Percentiles rank a stretch among this genome's conserved stretches.
Conservation (phyloP, 2,329 filamentous ascomycete genomes). For the Colletotrichum noveboracense region DNA sequence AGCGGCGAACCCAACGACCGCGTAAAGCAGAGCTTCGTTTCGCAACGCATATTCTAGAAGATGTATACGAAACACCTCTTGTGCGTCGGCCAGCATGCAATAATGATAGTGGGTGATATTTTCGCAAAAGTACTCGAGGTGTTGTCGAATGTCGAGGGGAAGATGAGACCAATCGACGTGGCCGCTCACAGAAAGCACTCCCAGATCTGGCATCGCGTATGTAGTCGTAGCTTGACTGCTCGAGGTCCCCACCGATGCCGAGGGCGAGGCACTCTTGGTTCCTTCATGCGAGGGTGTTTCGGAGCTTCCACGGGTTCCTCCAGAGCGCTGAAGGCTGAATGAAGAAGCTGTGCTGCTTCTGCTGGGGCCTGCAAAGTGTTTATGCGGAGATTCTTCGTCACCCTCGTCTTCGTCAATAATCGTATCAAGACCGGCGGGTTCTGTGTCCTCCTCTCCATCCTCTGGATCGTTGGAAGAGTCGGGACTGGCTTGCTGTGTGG, state of each 20-base stretch:
- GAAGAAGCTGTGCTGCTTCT: slow-evolving; percentile 44
- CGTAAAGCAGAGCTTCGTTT: slow-evolving; percentile 82
- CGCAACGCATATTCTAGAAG: slow-evolving; percentile 75
- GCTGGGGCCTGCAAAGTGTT: slow-evolving; percentile 30
- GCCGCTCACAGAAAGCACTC: slow-evolving; percentile 18
- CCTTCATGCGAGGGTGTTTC: slow-evolving; percentile 59
- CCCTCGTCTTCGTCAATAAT: slow-evolving; percentile 62
- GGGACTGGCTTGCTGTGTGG: slow-evolving; percentile 50
- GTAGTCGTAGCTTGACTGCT: slow-evolving; percentile 37
- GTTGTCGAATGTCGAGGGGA: slow-evolving; percentile 74
- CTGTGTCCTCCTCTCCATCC: slow-evolving; percentile 47
- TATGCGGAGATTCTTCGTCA: slow-evolving; percentile 20
- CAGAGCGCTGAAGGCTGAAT: slow-evolving; percentile 36
- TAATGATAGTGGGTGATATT: slow-evolving; percentile 86
- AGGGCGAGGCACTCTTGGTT: slow-evolving; percentile 57
- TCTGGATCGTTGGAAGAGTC: slow-evolving; percentile 60
- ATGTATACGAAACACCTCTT: slow-evolving; percentile 75
- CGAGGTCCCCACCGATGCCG: slow-evolving; percentile 50
- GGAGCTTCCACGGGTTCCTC: slow-evolving; percentile 49
- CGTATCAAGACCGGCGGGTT: slow-evolving; percentile 48
- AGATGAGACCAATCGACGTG: slow-evolving; percentile 61
- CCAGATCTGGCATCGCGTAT: slow-evolving; percentile 26
- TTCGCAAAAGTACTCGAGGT: slow-evolving; percentile 78
- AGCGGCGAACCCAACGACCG: slow-evolving; percentile 85
- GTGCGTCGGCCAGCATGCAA: slow-evolving; percentile 72